A percentile compares a stretch with the other conserved stretches of the same genome.
These are phyloP conservation scores for Cornus florida DNA, from an alignment of 148 eudicot genomes.

Conservation along the genomic window DNA sequence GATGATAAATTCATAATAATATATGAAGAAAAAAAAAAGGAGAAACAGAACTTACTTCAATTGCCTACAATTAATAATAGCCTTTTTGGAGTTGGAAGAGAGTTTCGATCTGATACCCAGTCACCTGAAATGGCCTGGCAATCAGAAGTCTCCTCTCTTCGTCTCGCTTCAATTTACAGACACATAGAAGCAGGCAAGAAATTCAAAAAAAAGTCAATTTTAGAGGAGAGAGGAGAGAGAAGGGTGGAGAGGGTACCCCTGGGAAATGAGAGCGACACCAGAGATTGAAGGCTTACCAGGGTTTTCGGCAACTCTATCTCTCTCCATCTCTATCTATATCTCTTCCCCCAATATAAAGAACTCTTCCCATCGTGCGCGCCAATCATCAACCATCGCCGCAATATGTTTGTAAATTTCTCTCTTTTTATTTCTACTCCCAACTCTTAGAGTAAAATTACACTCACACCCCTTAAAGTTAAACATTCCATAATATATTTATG, in stretches of 20 bases:
- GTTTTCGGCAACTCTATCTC: slow-evolving; percentile 10
- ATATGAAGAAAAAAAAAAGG: not conserved
- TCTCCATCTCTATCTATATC: not conserved
- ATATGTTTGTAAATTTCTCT: too few species aligned
- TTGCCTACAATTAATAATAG: not conserved
- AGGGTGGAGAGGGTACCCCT: too few species aligned
- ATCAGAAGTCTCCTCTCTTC: slow-evolving; percentile 8
- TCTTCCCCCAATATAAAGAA: not conserved
- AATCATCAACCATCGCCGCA: too few species aligned
- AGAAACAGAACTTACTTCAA: not conserved
- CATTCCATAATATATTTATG: too few species aligned
- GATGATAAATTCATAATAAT: not conserved
- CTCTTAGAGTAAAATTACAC: too few species aligned
- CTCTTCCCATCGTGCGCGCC: not conserved
- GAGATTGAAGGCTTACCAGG: slow-evolving; percentile 2
- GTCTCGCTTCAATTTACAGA: not conserved
- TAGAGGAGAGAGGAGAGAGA: not conserved
- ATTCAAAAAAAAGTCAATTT: not conserved
- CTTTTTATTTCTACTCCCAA: too few species aligned
- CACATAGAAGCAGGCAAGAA: not conserved
- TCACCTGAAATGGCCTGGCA: not conserved
- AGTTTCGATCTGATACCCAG: not conserved
- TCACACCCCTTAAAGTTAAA: too few species aligned
- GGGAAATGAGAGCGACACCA: not conserved
- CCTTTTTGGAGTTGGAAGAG: not conserved